Percentiles rank a stretch among this genome's conserved stretches.
Evolutionary conservation across 257 asterid species (phyloP).

Genomic region (Paraleonurus japonicus): DNA sequence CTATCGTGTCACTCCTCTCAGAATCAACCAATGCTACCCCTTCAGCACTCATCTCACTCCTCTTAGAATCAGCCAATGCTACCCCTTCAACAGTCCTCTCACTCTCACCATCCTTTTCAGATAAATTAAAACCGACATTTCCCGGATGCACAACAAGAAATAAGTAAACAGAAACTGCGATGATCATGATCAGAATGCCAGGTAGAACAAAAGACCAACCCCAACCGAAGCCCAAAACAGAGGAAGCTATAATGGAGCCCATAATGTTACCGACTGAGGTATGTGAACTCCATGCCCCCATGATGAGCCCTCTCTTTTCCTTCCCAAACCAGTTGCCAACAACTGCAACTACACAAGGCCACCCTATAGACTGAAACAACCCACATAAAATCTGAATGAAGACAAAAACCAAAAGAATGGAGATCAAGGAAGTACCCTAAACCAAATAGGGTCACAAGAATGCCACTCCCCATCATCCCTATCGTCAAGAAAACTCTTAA

Average conservation of each 20-base stretch:
- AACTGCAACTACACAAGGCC: conserved; percentile 96
- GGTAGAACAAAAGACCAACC: conserved; percentile 96
- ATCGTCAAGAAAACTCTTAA: conserved; percentile 63
- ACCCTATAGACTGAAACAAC: conserved; percentile 85
- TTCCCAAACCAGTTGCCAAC: conserved; percentile 93
- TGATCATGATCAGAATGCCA: conserved; percentile 52
- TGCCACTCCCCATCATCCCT: conserved; percentile 94
- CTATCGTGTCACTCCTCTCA: conserved; percentile 40
- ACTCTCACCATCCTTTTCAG: conserved; percentile 47
- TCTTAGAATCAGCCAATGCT: conserved; percentile 55
- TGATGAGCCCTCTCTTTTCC: conserved; percentile 79
- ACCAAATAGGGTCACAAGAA: conserved; percentile 61
- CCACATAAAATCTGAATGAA: conserved; percentile 78
- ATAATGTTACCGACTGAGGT: conserved; percentile 82
- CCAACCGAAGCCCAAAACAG: conserved; percentile 83
- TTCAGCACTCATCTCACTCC: conserved; percentile 54
- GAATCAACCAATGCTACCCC: conserved; percentile 63
- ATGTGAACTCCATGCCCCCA: conserved; percentile 93
- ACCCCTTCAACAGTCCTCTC: conserved; percentile 56
- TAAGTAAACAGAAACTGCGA: conserved; percentile 46
- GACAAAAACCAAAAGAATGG: conserved; percentile 61
- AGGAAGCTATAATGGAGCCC: conserved; percentile 88
- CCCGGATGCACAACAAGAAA: conserved; percentile 80
- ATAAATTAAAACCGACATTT: conserved; percentile 53
- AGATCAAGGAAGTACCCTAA: conserved; percentile 75